Base-by-base conservation (phyloP, 352 stramenopile species). In the Globisporangium abappressorium region DNA sequence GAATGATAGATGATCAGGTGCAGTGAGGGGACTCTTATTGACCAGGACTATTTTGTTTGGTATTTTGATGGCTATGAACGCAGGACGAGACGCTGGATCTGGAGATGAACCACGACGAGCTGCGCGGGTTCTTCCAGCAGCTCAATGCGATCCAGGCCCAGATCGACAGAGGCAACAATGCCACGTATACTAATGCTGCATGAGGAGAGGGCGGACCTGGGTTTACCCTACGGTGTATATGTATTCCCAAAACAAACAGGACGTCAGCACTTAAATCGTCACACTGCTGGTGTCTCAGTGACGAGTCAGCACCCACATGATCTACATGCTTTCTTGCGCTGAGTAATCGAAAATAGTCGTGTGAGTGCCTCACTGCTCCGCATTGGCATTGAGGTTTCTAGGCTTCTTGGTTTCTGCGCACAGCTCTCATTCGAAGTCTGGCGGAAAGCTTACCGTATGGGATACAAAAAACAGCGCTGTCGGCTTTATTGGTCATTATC, bases 121-220 rank as follows among this genome's bases (percentile, higher is more conserved):
- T 91, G 18, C 77, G 74, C 28, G 65, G 58, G 15, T 64, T 92
- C 59, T 90, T 92, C 65, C 56, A 79, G 12, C 74, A 92, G 66
- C 82, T 92, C 36, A 90, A 92, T 62, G 70, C 71, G 5, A 76
- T 89, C 33, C 84, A 92, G 68, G 62, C 58, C 22, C 71, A 82
- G 55, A 60, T 92, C 12, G 84, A 92, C 43, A 20, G 5, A 49
- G 38, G 20, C 20, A 46, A 20, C 12, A 46, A 20, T 1, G 2
- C 26, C 55, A 47, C 54, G 15, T 38, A 47, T 20, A n/a, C 54
- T 5, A 64, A 57, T 20, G 28, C 54, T 34, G 54, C 28, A 26
- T 47, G 18, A 41, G 36, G 36, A 18, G 12, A 43, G 11, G 36
- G 15, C 11, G 8, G 15, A 57, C 11, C 51, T 34, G 15, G 5